These are phyloP conservation scores for Geotrichum restrictum DNA, from an alignment of 1,139 yeast species.

Conservation along the genomic window DNA sequence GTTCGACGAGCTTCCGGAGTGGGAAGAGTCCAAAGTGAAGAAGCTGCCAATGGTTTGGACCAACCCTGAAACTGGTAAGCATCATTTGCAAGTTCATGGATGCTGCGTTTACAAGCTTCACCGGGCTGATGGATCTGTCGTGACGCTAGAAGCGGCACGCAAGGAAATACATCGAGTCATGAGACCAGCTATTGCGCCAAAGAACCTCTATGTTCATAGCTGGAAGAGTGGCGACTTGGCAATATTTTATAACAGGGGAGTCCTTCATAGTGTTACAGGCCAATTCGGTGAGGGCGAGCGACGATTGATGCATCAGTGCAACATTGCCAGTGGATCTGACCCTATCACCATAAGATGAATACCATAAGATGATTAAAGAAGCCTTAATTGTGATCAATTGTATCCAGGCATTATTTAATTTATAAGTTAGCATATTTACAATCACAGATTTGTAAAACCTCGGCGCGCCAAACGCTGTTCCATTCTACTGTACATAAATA, in stretches of 20 bases:
- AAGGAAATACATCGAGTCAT: slow-evolving; percentile 62
- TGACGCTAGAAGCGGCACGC: slow-evolving; percentile 68
- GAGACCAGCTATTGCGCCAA: slow-evolving; percentile 82
- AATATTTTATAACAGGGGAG: slow-evolving; percentile 80
- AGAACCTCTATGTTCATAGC: slow-evolving; percentile 68
- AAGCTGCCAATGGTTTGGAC: slow-evolving; percentile 85
- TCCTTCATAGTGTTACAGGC: slow-evolving; percentile 87
- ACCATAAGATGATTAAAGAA: too few species aligned
- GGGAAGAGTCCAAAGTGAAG: slow-evolving; percentile 76
- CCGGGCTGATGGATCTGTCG: slow-evolving; percentile 51
- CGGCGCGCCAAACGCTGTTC: not conserved
- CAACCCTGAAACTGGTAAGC: slow-evolving; percentile 79
- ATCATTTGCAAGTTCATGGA: slow-evolving; percentile 80
- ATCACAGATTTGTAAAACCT: not conserved
- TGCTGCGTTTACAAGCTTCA: slow-evolving; percentile 73
- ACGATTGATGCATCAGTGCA: slow-evolving; percentile 88
- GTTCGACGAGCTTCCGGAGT: slow-evolving; percentile 65
- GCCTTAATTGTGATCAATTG: too few species aligned
- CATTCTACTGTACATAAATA: too few species aligned
- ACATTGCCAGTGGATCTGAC: slow-evolving; percentile 75
- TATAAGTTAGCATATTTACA: not conserved
- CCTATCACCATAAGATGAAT: slow-evolving; percentile 41
- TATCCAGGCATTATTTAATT: not conserved
- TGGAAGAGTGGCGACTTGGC: slow-evolving; percentile 84
- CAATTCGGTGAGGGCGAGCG: slow-evolving; percentile 73